phyloP scores from a whole-genome alignment of 805 yeast species.

The Ogataea parapolymorpha region DNA sequence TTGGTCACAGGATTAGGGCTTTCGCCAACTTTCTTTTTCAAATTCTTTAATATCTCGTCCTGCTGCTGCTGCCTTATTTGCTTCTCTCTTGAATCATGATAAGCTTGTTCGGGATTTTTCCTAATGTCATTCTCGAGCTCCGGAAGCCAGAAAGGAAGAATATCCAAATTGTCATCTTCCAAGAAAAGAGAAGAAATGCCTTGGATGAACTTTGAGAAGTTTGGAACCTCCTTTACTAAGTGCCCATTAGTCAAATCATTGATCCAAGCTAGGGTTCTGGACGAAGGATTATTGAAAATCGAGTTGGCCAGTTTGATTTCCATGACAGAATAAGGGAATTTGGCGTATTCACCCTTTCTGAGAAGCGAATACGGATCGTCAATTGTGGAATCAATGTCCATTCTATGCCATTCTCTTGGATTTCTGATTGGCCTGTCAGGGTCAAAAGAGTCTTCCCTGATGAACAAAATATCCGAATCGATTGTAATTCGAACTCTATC shows the following conservation, averaged over 20 bases:
- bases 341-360: slow-evolving; percentile 79
- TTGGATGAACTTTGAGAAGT: slow-evolving; percentile 88
- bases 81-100: slow-evolving; percentile 59
- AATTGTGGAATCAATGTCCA: slow-evolving; percentile 79
- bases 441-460: slow-evolving; percentile 90
- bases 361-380: slow-evolving; percentile 66
- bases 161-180: slow-evolving; percentile 87
- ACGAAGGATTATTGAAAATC: slow-evolving; percentile 47
- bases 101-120: slow-evolving; percentile 75
- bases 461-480: slow-evolving; percentile 82
- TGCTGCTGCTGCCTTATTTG: slow-evolving; percentile 45
- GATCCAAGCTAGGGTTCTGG: slow-evolving; percentile 62
- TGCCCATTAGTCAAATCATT: slow-evolving; percentile 80
- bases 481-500: slow-evolving; percentile 86
- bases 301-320: slow-evolving; percentile 62
- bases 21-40: slow-evolving; percentile 43
- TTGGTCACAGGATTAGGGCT: slow-evolving; percentile 33
- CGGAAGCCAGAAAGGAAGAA: slow-evolving; percentile 92
- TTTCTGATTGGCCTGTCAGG: slow-evolving; percentile 83
- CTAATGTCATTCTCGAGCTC: slow-evolving; percentile 80
- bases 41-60: slow-evolving; percentile 32
- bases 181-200: slow-evolving; percentile 86
- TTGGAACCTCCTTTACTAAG: slow-evolving; percentile 89
- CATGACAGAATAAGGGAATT: slow-evolving; percentile 85
- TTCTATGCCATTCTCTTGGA: slow-evolving; percentile 86